Evolutionary conservation across 257 asterid species (phyloP).

Genomic region (Primulina tabacum): DNA sequence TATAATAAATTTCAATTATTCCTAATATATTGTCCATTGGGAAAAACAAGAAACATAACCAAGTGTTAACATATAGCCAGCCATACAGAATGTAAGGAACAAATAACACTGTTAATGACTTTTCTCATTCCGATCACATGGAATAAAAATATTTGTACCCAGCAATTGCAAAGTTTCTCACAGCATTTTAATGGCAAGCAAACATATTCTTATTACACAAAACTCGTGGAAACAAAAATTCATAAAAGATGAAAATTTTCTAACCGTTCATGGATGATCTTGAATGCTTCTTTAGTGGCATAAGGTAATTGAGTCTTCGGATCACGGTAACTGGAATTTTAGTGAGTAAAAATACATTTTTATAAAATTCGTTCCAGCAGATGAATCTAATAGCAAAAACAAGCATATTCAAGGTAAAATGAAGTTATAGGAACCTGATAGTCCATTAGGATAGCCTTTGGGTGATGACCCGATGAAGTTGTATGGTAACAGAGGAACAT

Average conservation of each 20-base stretch:
- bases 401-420: slow-evolving; percentile 10
- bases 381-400: slow-evolving; percentile 1
- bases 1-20: too few species aligned
- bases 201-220: slow-evolving; percentile 2
- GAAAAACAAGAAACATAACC: not conserved
- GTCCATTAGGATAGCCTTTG: not conserved
- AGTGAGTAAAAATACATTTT: slow-evolving; percentile 15
- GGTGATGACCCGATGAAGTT: not conserved
- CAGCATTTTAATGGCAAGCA: not conserved
- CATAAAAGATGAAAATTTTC: slow-evolving; percentile 3
- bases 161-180: slow-evolving; percentile 14
- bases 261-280: slow-evolving; percentile 68
- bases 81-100: not conserved
- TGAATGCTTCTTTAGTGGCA: slow-evolving; percentile 96
- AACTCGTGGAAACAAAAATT: slow-evolving; percentile 10
- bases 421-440: slow-evolving; percentile 2
- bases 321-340: slow-evolving; percentile 66
- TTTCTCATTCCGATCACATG: not conserved
- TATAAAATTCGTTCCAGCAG: not conserved
- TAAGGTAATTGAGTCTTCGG: slow-evolving; percentile 84
- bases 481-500: slow-evolving; percentile 4
- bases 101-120: not conserved
- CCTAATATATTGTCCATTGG: not conserved
- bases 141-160: not conserved
- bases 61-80: not conserved